Base-by-base conservation (phyloP, 2,329 filamentous ascomycete genomes). In the Fusarium caatingaense region DNA sequence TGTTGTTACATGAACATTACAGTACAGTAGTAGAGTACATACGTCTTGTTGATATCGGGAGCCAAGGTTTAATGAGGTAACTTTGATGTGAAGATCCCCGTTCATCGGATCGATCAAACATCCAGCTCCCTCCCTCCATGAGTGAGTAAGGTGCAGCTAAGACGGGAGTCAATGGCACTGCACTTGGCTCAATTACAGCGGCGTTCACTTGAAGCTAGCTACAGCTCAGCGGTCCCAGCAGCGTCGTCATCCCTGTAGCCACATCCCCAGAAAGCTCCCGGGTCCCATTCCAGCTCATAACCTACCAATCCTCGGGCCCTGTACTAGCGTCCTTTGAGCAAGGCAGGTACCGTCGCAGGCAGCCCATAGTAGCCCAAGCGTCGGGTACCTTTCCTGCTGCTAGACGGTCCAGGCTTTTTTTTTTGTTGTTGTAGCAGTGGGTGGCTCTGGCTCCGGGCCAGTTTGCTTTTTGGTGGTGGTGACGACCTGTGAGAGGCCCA, bases 251-350 rank as follows among this genome's bases (percentile, higher is more conserved):
- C 64, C 64, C 57, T 57, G 64, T 68, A 67, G 42, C 42, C 56
- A 28, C 57, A 68, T 64, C 57, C 57, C 66, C 53, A 53, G 56
- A 63, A 34, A 51, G 48, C 61, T 45, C 27, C 44, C 37, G 44
- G 54, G 61, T 61, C 23, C 47, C 63, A 71, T 68, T 70, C 67
- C 67, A 69, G 47, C 56, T 64, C 48, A 53, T 46, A 63, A 56
- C 27, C 27, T 28, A 28, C 56, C 56, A 41, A 51, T 51, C 34
- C 49, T 51, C 44, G 16, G 55, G 55, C 63, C 37, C 62, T 66
- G 55, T 60, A 21, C 48, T 62, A 67, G 64, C 50, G 63, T n/a
- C 42, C 42, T 37, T 44, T 23, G 23, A 66, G 47, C 60, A 69
- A 53, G 66, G 64, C 62, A 70, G 66, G 66, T 68, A 60, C 60